These are phyloP conservation scores for Melanogaster broomeanus DNA, from an alignment of 768 basidiomycete genomes.

Conservation along the genomic window DNA sequence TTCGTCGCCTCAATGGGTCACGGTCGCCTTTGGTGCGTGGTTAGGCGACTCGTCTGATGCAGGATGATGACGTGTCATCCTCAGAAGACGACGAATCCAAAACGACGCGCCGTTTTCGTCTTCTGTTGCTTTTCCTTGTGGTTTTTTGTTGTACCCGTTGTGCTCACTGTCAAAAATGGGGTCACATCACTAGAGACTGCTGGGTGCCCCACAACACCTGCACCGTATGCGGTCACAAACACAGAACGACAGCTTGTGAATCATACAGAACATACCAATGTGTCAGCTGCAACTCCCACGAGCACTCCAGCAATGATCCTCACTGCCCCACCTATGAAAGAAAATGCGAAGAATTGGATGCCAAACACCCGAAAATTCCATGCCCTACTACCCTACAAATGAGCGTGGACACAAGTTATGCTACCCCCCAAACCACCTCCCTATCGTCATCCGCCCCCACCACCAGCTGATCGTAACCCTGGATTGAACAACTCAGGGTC, in stretches of 20 bases:
- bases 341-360: neutral
- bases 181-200: neutral
- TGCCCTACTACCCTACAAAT: slow-evolving; percentile 6
- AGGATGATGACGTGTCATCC: slow-evolving; percentile 19
- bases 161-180: neutral
- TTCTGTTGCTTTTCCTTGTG: slow-evolving; percentile 50
- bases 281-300: neutral
- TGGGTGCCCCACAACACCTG: neutral
- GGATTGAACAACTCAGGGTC: too few species aligned
- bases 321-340: neutral
- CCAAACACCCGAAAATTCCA: slow-evolving; percentile 1
- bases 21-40: slow-evolving; percentile 3
- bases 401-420: neutral
- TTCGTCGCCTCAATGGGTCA: slow-evolving; percentile 8
- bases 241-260: neutral
- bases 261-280: neutral
- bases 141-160: slow-evolving; percentile 24
- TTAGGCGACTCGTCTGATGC: slow-evolving; percentile 12
- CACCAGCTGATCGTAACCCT: too few species aligned
- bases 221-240: neutral
- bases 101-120: slow-evolving; percentile 52
- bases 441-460: too few species aligned
- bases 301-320: too few species aligned
- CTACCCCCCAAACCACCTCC: neutral
- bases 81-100: neutral